These are phyloP conservation scores for Fraxinus anomala DNA, from an alignment of 257 asterid genomes.

Conservation along the genomic window DNA sequence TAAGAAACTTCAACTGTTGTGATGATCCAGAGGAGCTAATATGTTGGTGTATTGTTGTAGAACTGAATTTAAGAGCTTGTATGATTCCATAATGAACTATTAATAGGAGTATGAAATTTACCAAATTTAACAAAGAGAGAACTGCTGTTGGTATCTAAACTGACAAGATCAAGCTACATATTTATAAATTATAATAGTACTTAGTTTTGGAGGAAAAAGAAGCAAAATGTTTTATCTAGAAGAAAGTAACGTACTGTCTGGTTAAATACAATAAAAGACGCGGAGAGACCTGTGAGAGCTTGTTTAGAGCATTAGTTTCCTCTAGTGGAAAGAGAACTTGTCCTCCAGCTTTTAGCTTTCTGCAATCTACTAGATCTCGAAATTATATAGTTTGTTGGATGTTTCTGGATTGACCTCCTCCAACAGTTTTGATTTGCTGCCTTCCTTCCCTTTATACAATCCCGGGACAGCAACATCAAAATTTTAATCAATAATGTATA, in stretches of 20 bases:
- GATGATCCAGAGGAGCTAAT: background rate
- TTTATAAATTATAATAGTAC: background rate
- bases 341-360: background rate
- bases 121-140: background rate
- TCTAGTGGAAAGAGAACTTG: background rate
- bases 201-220: background rate
- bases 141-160: background rate
- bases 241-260: background rate
- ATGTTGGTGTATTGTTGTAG: background rate
- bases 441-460: background rate
- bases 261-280: background rate
- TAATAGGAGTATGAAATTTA: background rate
- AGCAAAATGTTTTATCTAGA: background rate
- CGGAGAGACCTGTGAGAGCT: background rate
- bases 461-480: background rate
- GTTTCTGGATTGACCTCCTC: background rate
- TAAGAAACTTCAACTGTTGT: background rate
- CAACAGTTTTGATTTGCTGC: background rate
- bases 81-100: background rate
- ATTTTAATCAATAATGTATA: background rate
- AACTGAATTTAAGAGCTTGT: background rate
- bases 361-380: background rate
- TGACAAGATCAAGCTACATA: background rate
- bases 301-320: background rate
- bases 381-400: background rate